Percentiles rank a stretch among this genome's conserved stretches.
phyloP scores from a whole-genome alignment of 768 basidiomycete species.

The Mycena kentingensis region DNA sequence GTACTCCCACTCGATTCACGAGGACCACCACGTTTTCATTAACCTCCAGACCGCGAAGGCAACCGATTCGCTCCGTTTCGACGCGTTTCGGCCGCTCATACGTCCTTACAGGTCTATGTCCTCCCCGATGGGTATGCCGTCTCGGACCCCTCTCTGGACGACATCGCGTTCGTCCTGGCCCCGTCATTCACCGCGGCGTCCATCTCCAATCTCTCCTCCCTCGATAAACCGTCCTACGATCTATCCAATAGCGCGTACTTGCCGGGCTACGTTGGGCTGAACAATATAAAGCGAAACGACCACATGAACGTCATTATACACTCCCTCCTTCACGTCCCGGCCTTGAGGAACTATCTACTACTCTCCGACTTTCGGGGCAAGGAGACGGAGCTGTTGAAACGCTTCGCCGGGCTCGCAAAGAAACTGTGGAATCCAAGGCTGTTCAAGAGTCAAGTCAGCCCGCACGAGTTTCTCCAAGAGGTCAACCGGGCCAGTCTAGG shows the following conservation, averaged over 20 bases:
- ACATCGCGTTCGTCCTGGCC: conserved; percentile 87
- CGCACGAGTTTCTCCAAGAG: conserved; percentile 99
- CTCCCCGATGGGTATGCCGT: conserved; percentile 97
- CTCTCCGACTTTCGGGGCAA: conserved; percentile 74
- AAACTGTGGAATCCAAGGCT: conserved; percentile 95
- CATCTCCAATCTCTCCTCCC: conserved; percentile 56
- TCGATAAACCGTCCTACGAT: conserved; percentile 82
- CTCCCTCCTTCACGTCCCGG: conserved; percentile 85
- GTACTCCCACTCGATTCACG: conserved; percentile 95
- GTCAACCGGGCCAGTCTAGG: conserved; percentile 87
- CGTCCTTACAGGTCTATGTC: conserved; percentile 80
- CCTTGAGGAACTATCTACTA: conserved; percentile 84
- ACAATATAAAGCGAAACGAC: conserved; percentile 97
- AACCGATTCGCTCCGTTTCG: conserved; percentile 23
- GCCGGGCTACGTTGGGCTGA: conserved; percentile 93
- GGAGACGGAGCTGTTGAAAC: conserved; percentile 83
- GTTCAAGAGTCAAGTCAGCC: conserved; percentile 97
- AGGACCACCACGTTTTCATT: conserved; percentile 98
- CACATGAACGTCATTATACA: conserved; percentile 98
- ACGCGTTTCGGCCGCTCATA: conserved; percentile 21
- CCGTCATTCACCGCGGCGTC: conserved; percentile 78
- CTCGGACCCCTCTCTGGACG: conserved; percentile 93
- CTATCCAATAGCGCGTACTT: conserved; percentile 79
- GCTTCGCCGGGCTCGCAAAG: conserved; percentile 85
- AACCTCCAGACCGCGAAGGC: conserved; percentile 94